Percentiles rank a stretch among this genome's conserved stretches.
Evolutionary conservation across 1,284 basidiomycete species (phyloP).

Genomic region (Boletus calvinii): DNA sequence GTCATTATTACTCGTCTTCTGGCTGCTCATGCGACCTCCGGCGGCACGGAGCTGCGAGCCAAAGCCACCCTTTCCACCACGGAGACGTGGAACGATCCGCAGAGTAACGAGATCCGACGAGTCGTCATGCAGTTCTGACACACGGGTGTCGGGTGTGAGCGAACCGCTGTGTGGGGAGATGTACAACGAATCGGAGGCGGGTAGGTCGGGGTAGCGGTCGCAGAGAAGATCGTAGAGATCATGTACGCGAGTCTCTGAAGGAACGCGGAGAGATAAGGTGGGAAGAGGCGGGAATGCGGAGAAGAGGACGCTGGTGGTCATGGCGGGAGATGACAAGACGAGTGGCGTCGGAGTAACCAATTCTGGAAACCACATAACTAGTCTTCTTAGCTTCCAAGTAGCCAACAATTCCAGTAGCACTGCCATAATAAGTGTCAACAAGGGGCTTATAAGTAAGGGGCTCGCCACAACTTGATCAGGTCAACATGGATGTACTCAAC

Average conservation of each 20-base stretch:
- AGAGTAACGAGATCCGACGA: conserved; percentile 52
- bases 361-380: too few relatives aligned
- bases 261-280: conserved; percentile 62
- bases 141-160: conserved; percentile 38
- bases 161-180: conserved; percentile 55
- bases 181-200: conserved; percentile 46
- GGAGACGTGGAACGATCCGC: conserved; percentile 66
- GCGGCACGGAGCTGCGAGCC: conserved; percentile 95
- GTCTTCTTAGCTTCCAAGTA: too few relatives aligned
- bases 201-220: conserved; percentile 58
- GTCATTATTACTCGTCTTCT: conserved; percentile 94
- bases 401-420: too few relatives aligned
- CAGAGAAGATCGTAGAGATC: conserved; percentile 54
- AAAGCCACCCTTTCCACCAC: conserved; percentile 97
- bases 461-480: neutral
- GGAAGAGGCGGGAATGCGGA: conserved; percentile 77
- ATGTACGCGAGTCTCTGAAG: conserved; percentile 48
- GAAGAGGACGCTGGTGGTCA: conserved; percentile 59
- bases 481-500: conserved; percentile 12
- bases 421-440: conserved; percentile 18
- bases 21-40: conserved; percentile 95
- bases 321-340: conserved; percentile 22
- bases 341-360: neutral
- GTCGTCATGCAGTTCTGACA: conserved; percentile 46
- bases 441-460: conserved; percentile 5